Evolutionary conservation across 768 basidiomycete species (phyloP), one percentile per base, ranked within the genome.

Genomic region (Boletus pseudopeckii): DNA sequence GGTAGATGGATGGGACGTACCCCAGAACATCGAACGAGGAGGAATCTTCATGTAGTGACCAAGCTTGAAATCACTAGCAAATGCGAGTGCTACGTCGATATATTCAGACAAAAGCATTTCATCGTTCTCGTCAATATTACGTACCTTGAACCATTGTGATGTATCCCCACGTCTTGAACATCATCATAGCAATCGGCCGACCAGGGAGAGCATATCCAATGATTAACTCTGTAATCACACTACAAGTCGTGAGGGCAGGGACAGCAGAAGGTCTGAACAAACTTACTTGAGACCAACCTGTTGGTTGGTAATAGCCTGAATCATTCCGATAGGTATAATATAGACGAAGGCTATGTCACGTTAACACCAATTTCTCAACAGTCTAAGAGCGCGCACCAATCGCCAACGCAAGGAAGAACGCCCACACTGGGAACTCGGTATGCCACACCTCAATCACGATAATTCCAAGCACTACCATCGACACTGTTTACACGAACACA

Each of bases 301-400:
- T 60, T 87, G 84, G 67, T 92, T 92, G 20, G 89, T 91, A 53
- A 90, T 81, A 1, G 88, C 87, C 56, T 88, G 82, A 55, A 91
- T 88, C 80, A 75, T 72, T 59, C 86, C 88, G 50, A 87, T 80
- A 13, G 92, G 92, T 46, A 94, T 77, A 45, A 84, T 77, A 62
- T 90, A 92, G 62, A 87, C 70, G 54, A 80, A 75, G 0, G 81
- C 72, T 55, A 11, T 14, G 5, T 10, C 0, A 48, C 44, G 14
- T 57, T 30, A 56, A 14, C 24, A 39, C 2, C 3, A 1, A 26
- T 17, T 34, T 4, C 10, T 24, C 10, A 1, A 15, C 18, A 4
- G 3, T 9, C n/a, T 7, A 26, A 74, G 67, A 18, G 64, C 26
- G 40, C 66, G 20, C 7, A 66, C 65, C 30, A 13, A 66, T 63